A percentile compares a stretch with the other conserved stretches of the same genome.
Conservation (phyloP, 257 asterid species). For the Solanum acaule region DNA sequence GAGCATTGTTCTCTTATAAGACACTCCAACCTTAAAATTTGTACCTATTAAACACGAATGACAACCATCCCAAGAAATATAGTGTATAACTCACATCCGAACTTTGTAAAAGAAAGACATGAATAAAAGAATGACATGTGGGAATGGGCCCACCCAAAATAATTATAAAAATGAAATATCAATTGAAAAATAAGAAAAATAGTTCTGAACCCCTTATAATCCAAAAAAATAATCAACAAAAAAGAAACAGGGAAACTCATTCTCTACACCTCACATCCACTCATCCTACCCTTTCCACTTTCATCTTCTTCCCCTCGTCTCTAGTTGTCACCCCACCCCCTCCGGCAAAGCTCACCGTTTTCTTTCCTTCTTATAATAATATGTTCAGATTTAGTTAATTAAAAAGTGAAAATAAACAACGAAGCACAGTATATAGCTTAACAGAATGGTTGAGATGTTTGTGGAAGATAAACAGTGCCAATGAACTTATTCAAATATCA, state of each 20-base stretch:
- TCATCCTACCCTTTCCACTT: neutral
- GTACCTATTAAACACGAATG: neutral
- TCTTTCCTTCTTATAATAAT: neutral
- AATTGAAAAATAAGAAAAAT: neutral
- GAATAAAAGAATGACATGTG: neutral
- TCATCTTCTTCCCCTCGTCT: neutral
- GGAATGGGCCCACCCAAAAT: neutral
- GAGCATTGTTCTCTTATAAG: neutral
- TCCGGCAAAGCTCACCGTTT: neutral
- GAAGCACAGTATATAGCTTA: neutral
- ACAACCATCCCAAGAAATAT: neutral
- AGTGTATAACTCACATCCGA: neutral
- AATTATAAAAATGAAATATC: neutral
- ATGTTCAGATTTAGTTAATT: neutral
- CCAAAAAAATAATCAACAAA: neutral
- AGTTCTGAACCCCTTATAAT: neutral
- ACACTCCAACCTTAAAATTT: neutral
- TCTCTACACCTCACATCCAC: neutral
- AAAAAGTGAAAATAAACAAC: neutral
- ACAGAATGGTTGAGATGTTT: neutral
- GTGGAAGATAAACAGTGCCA: neutral
- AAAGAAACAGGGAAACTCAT: neutral
- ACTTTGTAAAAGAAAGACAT: neutral
- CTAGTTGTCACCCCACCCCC: neutral
- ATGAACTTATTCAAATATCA: neutral